Evolutionary conservation across 192 early-diverging fungal species (phyloP).

Genomic region (Rhizophagus clarus): DNA sequence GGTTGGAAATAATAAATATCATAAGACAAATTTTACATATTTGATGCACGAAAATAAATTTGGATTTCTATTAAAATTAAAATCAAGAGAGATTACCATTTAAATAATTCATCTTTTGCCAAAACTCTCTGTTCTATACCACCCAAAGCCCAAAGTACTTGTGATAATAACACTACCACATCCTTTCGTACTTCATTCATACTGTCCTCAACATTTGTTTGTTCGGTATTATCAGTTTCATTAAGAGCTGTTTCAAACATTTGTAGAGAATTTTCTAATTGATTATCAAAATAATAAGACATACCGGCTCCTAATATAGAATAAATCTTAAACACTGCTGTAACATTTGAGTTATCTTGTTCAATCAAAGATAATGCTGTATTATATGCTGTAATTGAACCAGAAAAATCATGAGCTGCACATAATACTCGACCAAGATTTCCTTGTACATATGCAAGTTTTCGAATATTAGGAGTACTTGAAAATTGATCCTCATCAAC

Average conservation of each 20-base stretch:
- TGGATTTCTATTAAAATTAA: background rate
- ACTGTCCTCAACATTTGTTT: slow-evolving; percentile 30
- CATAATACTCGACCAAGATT: slow-evolving; percentile 75
- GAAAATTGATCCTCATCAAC: slow-evolving; percentile 30
- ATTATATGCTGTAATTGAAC: slow-evolving; percentile 58
- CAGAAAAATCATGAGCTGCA: slow-evolving; percentile 57
- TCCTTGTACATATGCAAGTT: slow-evolving; percentile 54
- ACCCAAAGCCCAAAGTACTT: slow-evolving; percentile 90
- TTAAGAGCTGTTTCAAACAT: slow-evolving; percentile 76
- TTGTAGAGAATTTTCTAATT: slow-evolving; percentile 66
- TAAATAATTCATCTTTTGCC: slow-evolving; percentile 79
- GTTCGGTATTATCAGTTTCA: slow-evolving; percentile 43
- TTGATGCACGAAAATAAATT: no score
- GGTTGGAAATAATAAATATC: background rate
- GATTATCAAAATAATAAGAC: slow-evolving; percentile 72
- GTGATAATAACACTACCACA: slow-evolving; percentile 74
- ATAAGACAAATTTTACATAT: background rate
- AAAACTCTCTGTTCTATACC: slow-evolving; percentile 72
- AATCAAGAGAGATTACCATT: slow-evolving; percentile 47
- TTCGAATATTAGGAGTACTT: background rate
- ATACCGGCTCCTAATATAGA: slow-evolving; percentile 67
- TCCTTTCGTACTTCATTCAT: slow-evolving; percentile 59
- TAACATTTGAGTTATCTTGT: slow-evolving; percentile 23
- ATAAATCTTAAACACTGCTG: slow-evolving; percentile 37
- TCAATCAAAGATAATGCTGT: slow-evolving; percentile 38